These are phyloP conservation scores for Amanita muscaria DNA, from an alignment of 768 basidiomycete genomes.

Conservation along the genomic window DNA sequence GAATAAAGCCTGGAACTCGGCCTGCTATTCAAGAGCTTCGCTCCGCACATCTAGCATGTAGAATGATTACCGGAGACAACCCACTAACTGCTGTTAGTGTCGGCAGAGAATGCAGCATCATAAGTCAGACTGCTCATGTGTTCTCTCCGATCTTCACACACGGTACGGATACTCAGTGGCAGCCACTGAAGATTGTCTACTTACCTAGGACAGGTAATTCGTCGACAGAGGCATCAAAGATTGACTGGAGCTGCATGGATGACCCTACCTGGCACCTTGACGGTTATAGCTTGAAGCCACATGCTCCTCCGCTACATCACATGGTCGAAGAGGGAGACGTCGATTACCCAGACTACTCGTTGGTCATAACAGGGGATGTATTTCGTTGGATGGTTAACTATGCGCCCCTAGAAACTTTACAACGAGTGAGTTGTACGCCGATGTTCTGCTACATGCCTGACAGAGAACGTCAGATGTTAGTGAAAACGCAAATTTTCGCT, in stretches of 20 bases:
- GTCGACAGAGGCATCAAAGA: conserved; percentile 41
- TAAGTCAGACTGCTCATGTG: conserved; percentile 83
- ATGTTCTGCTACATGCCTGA: background rate
- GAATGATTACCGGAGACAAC: conserved; percentile 99
- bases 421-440: conserved; percentile 54
- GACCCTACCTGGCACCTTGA: conserved; percentile 81
- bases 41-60: conserved; percentile 82
- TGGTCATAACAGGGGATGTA: conserved; percentile 90
- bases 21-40: conserved; percentile 86
- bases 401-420: conserved; percentile 87
- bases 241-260: conserved; percentile 92
- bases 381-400: conserved; percentile 98
- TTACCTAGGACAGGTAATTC: conserved; percentile 39
- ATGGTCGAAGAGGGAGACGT: conserved; percentile 64
- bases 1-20: conserved; percentile 86
- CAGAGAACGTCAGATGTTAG: conserved; percentile 76
- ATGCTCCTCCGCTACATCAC: conserved; percentile 60
- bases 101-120: conserved; percentile 84
- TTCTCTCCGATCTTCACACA: conserved; percentile 74
- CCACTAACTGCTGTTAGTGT: conserved; percentile 95
- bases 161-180: conserved; percentile 35
- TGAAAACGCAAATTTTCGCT: conserved; percentile 93
- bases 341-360: conserved; percentile 78
- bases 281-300: conserved; percentile 77
- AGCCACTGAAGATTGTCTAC: background rate